phyloP scores from a whole-genome alignment of 2,329 filamentous ascomycete genomes.

The Colletotrichum sp. region DNA sequence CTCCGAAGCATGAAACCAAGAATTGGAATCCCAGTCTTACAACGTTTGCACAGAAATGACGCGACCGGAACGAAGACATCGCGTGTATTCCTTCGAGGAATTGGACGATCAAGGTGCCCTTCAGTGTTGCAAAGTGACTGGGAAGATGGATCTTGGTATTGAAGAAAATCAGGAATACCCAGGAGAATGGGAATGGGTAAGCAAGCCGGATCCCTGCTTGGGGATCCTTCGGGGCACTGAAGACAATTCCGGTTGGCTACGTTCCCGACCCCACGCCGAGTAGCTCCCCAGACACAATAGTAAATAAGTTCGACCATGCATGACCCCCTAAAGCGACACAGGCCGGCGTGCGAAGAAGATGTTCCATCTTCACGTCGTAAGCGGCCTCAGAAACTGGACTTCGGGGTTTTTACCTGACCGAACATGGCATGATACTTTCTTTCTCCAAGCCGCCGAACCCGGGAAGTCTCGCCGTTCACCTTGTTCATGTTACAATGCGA shows the following conservation, averaged over 20 bases:
- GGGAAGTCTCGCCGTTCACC: neutral
- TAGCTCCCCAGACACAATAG: neutral
- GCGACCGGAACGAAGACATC: neutral
- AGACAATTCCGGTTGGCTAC: neutral
- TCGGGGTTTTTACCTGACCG: neutral
- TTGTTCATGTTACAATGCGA: neutral
- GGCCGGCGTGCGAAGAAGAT: neutral
- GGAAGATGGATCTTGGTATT: neutral
- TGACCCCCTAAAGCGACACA: neutral
- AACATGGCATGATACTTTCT: neutral
- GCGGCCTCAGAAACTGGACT: neutral
- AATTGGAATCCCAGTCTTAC: neutral
- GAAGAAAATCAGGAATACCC: neutral
- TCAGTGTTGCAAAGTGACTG: neutral
- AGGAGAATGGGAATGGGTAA: neutral
- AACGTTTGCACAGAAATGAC: too few relatives aligned
- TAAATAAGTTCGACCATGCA: neutral
- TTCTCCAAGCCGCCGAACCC: neutral
- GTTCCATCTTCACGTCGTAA: neutral
- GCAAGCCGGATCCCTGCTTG: neutral
- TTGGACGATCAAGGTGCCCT: neutral
- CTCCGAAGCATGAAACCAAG: neutral
- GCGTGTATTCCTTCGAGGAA: neutral
- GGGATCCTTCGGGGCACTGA: neutral
- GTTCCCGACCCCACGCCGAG: neutral